Conservation (phyloP, 176 grass and related monocot species). For the Juncus effusus region DNA sequence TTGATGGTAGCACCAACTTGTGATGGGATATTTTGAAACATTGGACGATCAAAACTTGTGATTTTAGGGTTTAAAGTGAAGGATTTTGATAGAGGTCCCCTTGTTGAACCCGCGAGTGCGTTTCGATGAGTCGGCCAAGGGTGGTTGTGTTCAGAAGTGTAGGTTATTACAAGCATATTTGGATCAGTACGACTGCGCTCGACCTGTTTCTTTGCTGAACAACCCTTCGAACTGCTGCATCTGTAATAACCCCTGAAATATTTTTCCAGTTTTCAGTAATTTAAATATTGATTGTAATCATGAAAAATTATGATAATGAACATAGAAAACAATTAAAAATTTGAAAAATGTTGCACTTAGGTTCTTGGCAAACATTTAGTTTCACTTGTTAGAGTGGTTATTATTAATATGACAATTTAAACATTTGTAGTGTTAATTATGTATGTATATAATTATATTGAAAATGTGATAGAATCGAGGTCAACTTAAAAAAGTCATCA, state of each 20-base stretch:
- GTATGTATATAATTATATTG: too few relatives aligned
- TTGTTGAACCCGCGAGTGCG: conserved; percentile 72
- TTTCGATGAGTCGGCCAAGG: conserved; percentile 94
- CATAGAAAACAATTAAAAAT: too few relatives aligned
- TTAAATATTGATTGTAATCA: too few relatives aligned
- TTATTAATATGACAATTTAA: too few relatives aligned
- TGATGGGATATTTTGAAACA: background rate
- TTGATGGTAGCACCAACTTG: background rate
- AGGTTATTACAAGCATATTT: conserved; percentile 94
- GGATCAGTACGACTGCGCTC: conserved; percentile 98
- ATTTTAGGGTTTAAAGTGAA: background rate
- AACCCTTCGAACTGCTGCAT: conserved; percentile 97
- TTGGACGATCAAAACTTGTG: background rate
- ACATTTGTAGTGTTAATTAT: too few relatives aligned
- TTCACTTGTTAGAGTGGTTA: too few relatives aligned
- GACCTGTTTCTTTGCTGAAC: conserved; percentile 94
- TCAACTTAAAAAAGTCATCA: too few relatives aligned
- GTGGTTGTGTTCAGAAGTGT: conserved; percentile 98
- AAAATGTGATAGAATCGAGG: too few relatives aligned
- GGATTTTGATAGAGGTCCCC: conserved; percentile 26
- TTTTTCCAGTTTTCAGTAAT: too few relatives aligned
- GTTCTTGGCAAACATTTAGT: too few relatives aligned
- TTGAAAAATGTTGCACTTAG: too few relatives aligned
- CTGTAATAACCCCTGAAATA: conserved; percentile 75
- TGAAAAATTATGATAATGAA: too few relatives aligned